Percentiles rank a stretch among this genome's conserved stretches.
phyloP scores from a whole-genome alignment of 208 protist genomes.

The Phytomonas sp. region DNA sequence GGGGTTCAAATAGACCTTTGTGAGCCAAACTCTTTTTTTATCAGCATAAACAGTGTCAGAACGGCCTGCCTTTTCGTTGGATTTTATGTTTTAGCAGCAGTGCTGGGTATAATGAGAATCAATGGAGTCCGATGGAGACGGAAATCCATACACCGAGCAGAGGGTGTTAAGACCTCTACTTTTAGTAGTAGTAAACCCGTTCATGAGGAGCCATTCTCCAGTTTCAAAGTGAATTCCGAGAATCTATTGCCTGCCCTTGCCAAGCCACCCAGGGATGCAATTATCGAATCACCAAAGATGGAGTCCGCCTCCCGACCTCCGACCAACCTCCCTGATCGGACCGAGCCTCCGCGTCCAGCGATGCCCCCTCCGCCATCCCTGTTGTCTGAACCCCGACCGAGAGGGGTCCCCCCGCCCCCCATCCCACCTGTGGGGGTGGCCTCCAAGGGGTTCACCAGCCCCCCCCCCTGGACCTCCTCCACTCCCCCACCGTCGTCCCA shows the following conservation, averaged over 20 bases:
- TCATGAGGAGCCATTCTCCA: neutral
- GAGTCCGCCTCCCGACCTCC: neutral
- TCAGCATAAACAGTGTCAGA: neutral
- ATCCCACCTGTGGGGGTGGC: neutral
- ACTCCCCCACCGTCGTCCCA: neutral
- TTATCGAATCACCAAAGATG: neutral
- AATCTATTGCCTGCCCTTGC: neutral
- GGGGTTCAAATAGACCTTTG: neutral
- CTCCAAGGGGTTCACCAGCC: neutral
- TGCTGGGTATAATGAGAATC: neutral
- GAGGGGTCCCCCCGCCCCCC: too few relatives aligned
- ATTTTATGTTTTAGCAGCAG: neutral
- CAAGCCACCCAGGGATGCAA: neutral
- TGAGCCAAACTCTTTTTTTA: neutral
- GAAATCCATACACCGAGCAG: neutral
- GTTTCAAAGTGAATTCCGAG: neutral
- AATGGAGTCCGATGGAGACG: neutral
- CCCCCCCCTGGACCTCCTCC: neutral
- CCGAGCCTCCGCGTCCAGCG: neutral
- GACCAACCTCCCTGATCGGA: neutral
- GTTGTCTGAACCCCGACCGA: neutral
- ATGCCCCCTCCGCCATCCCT: neutral
- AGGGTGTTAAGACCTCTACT: neutral
- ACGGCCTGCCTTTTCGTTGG: neutral
- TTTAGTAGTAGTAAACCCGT: neutral